phyloP scores from a whole-genome alignment of 352 stramenopile genomes.

The Pythium biforme region DNA sequence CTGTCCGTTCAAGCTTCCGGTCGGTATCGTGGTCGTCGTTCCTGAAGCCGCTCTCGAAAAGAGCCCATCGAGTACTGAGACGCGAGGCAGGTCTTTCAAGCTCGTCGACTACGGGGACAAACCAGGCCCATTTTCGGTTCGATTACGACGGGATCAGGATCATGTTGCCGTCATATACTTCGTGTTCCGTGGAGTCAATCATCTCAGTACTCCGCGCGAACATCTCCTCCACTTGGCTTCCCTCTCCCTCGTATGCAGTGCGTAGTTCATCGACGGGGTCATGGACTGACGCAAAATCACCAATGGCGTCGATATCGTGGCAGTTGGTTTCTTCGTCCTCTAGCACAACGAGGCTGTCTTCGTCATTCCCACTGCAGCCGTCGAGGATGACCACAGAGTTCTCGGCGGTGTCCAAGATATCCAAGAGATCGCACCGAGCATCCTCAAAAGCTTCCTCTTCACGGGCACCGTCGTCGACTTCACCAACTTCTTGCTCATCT shows the following conservation, averaged over 20 bases:
- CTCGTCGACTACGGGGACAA: no score
- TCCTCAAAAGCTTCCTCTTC: conserved; percentile 26
- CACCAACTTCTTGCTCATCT: background rate
- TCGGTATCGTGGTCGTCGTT: no score
- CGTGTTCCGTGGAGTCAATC: background rate
- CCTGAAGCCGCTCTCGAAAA: no score
- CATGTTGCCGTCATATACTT: no score
- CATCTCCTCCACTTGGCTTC: background rate
- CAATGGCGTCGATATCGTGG: conserved; percentile 1
- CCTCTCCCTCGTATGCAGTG: background rate
- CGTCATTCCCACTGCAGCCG: conserved; percentile 13
- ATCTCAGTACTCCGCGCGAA: background rate
- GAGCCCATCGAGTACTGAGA: no score
- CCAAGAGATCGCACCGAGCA: conserved; percentile 7
- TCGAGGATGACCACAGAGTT: conserved; percentile 19
- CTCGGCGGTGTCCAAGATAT: conserved; percentile 1
- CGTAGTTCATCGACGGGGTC: conserved; percentile 17
- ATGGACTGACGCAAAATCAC: background rate
- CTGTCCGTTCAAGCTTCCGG: background rate
- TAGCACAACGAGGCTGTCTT: conserved; percentile 29
- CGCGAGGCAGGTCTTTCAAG: no score
- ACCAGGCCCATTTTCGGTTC: no score
- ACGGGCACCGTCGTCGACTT: background rate
- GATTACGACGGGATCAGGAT: no score
- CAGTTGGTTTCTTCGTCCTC: conserved; percentile 18